Percentiles rank a stretch among this genome's conserved stretches.
Conservation (phyloP, 1,284 basidiomycete species). For the Irpex lacteus region DNA sequence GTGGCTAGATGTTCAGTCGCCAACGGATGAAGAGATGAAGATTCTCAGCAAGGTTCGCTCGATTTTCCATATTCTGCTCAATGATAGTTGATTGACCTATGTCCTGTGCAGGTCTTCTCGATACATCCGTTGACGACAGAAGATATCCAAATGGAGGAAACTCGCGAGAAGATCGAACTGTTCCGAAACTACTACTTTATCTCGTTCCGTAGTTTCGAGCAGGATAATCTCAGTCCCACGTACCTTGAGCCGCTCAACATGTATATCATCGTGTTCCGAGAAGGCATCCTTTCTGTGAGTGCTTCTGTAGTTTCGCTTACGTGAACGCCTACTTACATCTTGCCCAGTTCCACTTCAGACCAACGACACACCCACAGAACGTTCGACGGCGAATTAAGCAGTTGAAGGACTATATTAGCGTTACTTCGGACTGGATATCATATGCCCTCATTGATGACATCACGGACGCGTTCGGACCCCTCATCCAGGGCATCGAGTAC, state of each 20-base stretch:
- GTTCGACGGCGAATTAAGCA: conserved; percentile 98
- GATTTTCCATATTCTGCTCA: too few species aligned
- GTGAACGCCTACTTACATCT: conserved; percentile 2
- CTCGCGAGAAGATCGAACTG: conserved; percentile 98
- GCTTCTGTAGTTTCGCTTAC: neutral
- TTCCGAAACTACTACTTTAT: conserved; percentile 99
- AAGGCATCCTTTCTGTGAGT: conserved; percentile 91
- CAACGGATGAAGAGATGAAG: conserved; percentile 99
- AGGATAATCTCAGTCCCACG: conserved; percentile 96
- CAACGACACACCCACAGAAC: conserved; percentile 97
- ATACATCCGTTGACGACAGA: conserved; percentile 99
- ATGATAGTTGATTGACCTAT: neutral
- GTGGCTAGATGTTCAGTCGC: conserved; percentile 96
- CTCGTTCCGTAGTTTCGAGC: conserved; percentile 99
- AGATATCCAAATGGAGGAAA: conserved; percentile 99
- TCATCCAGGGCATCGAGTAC: conserved; percentile 98
- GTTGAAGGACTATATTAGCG: conserved; percentile 98
- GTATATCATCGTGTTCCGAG: conserved; percentile 99
- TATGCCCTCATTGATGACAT: conserved; percentile 99
- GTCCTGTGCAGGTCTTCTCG: conserved; percentile 72
- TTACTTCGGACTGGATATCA: conserved; percentile 99
- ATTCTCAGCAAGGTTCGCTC: conserved; percentile 80
- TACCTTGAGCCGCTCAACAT: conserved; percentile 98
- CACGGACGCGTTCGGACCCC: conserved; percentile 97
- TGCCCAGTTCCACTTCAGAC: conserved; percentile 91